Percentiles rank a stretch among this genome's conserved stretches.
Evolutionary conservation across 768 basidiomycete genomes (phyloP).

Genomic region (Fibroporia radiculosa): DNA sequence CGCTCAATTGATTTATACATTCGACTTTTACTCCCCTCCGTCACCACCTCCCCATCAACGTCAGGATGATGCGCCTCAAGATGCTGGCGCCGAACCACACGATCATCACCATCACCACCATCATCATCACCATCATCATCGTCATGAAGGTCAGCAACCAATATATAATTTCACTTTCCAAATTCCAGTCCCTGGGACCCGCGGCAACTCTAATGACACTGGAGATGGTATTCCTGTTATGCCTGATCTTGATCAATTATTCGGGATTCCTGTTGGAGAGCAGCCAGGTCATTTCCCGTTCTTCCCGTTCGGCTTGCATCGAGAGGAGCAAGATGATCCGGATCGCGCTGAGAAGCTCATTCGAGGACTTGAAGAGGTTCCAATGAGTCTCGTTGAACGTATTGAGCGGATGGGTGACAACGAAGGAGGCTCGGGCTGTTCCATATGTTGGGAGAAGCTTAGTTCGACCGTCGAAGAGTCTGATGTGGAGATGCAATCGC

Average conservation of each 20-base stretch:
- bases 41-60: neutral
- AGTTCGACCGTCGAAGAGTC: conserved; percentile 34
- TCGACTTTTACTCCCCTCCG: conserved; percentile 10
- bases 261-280: conserved; percentile 1
- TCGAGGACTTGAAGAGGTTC: conserved; percentile 57
- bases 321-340: conserved; percentile 48
- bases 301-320: conserved; percentile 16
- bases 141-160: neutral
- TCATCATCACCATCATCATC: conserved; percentile 2
- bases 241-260: neutral
- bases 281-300: conserved; percentile 18
- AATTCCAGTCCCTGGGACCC: conserved; percentile 19
- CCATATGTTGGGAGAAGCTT: conserved; percentile 71
- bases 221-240: conserved; percentile 13
- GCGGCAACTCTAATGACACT: conserved; percentile 2
- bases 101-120: neutral
- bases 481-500: conserved; percentile 18
- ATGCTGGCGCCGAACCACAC: conserved; percentile 1
- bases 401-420: conserved; percentile 43
- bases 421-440: conserved; percentile 41
- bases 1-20: conserved; percentile 7
- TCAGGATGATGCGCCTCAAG: neutral
- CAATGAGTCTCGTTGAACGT: conserved; percentile 55
- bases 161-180: conserved; percentile 25
- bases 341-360: conserved; percentile 59